These are phyloP conservation scores for Fusarium humuli DNA, from an alignment of 2,329 filamentous ascomycete species.

Conservation along the genomic window DNA sequence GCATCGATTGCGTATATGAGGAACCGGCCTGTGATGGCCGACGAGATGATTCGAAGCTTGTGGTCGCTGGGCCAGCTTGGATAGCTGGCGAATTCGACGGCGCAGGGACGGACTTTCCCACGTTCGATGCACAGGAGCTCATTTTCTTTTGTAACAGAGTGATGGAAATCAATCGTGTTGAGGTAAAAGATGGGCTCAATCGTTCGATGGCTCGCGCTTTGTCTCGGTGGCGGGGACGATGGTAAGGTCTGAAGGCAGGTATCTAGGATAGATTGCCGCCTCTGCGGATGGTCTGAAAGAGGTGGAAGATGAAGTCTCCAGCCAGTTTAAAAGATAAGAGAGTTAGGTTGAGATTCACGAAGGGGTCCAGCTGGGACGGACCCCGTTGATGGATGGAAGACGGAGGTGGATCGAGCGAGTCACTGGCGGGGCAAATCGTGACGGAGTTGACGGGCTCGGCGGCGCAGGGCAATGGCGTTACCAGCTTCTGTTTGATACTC, in stretches of 20 bases:
- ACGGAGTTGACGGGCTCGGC: slow-evolving; percentile 42
- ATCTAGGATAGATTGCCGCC: slow-evolving; percentile 4
- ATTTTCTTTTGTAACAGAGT: slow-evolving; percentile 42
- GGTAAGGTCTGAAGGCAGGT: background rate
- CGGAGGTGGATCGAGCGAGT: slow-evolving; percentile 50
- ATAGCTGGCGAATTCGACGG: slow-evolving; percentile 55
- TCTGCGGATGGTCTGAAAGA: slow-evolving; percentile 1
- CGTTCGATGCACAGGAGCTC: slow-evolving; percentile 50
- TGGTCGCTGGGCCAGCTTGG: slow-evolving; percentile 56
- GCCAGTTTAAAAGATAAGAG: slow-evolving; percentile 21
- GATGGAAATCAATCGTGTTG: background rate
- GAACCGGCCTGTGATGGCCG: slow-evolving; percentile 57
- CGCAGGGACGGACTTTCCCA: slow-evolving; percentile 65
- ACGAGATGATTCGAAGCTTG: slow-evolving; percentile 64
- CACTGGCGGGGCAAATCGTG: slow-evolving; percentile 54
- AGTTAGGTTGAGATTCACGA: slow-evolving; percentile 34
- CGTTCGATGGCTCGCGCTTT: slow-evolving; percentile 12
- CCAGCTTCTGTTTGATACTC: background rate
- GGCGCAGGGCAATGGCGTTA: slow-evolving; percentile 35
- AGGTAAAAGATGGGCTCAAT: slow-evolving; percentile 19
- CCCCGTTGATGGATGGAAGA: slow-evolving; percentile 51
- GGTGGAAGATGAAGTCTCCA: slow-evolving; percentile 4
- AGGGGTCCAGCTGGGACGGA: slow-evolving; percentile 53
- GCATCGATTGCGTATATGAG: slow-evolving; percentile 54
- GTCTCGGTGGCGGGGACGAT: slow-evolving; percentile 15